Evolutionary conservation across 768 basidiomycete genomes (phyloP), one percentile per base, ranked within the genome.

Genomic region (Leccinum ochraceum): DNA sequence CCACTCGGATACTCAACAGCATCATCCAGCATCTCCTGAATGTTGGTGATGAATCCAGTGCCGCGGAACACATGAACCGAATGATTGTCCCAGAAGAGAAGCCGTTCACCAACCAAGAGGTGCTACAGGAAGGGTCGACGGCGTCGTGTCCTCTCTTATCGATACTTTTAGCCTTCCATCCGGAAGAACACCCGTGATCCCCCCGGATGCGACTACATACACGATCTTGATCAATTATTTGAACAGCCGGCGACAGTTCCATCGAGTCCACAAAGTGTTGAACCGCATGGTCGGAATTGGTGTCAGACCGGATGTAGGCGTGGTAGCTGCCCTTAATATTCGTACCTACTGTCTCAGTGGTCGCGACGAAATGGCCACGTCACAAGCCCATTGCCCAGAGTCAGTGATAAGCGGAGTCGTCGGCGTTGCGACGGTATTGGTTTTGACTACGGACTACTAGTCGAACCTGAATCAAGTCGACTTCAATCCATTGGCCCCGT

Each of bases 1-100:
- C 83, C 42, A 83, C 85, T n/a, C 71, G 73, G 32, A 79, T 86
- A n/a, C 69, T 92, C 70, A 93, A 93, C 78, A 80, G 80, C 60
- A 75, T 92, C 20, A 78, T 91, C 50, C 83, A 83, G 62, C 78
- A 86, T 44, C 78, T 82, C 51, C 69, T 93, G 44, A 86, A 87
- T 67, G 69, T 75, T 32, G 71, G 77, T 65, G 84, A 92, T 73
- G 59, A 84, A 54, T 48, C 70, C 42, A 78, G 77, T 24, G 81
- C 82, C 6, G 63, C 80, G 22, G 77, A 75, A 56, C 71, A 87
- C 26, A 71, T 90, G 26, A 77, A 80, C 13, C 67, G 80, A 53
- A 86, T 88, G 78, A 83, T 87, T 73, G 67, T 78, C 52, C 63
- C 69, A 68, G 69, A 26, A 56, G 67, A 49, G 66, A 71, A 54